These are phyloP conservation scores for Eutypella sp. DNA, from an alignment of 2,329 filamentous ascomycete species.

Conservation along the genomic window DNA sequence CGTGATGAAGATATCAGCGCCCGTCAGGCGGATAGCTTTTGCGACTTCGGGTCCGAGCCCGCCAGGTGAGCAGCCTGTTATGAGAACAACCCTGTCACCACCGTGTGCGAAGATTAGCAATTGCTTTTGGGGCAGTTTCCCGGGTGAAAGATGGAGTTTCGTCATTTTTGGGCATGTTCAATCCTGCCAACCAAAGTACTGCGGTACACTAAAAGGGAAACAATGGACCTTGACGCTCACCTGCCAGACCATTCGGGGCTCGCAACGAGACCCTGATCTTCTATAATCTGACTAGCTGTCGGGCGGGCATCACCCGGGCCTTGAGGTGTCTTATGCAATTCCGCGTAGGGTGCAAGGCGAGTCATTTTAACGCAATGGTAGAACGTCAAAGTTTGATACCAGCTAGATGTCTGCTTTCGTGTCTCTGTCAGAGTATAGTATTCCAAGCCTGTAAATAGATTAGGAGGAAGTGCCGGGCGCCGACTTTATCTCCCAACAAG, in stretches of 20 bases:
- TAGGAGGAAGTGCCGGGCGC: not conserved
- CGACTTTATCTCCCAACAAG: not conserved
- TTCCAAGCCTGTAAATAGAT: not conserved
- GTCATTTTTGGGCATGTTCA: no score
- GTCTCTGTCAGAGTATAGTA: not conserved
- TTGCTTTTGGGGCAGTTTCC: not conserved
- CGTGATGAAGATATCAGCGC: constrained; percentile 13
- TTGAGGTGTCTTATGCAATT: constrained; percentile 5
- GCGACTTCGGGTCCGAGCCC: constrained; percentile 11
- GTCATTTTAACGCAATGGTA: constrained; percentile 3
- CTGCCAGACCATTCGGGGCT: constrained; percentile 7
- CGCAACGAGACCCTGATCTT: constrained; percentile 13
- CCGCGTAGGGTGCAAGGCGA: constrained; percentile 12
- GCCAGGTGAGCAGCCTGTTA: constrained; percentile 12
- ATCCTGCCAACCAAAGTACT: not conserved
- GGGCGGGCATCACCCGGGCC: constrained; percentile 16
- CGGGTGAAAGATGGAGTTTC: no score
- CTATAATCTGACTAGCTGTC: constrained; percentile 12
- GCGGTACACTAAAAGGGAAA: not conserved
- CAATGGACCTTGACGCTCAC: not conserved
- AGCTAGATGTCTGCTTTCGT: not conserved
- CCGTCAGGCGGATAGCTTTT: constrained; percentile 7
- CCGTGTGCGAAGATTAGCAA: not conserved
- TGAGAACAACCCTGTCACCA: constrained; percentile 6
- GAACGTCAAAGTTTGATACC: not conserved